A percentile compares a stretch with the other conserved stretches of the same genome.
phyloP scores from a whole-genome alignment of 305 asterid species.

The Ilex paraguariensis region DNA sequence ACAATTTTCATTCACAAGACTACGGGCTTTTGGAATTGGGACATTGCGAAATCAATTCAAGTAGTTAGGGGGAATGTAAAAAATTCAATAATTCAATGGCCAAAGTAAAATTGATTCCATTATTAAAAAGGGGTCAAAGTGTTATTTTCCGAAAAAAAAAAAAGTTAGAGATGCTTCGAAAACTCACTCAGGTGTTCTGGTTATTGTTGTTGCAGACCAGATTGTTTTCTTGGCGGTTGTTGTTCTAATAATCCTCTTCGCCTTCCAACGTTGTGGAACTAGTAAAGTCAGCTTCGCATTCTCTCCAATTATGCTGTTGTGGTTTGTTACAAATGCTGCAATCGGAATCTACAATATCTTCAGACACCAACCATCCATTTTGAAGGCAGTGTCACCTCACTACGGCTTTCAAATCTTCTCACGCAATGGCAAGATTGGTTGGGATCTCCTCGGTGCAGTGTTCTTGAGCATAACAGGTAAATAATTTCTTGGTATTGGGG shows the following conservation, averaged over 20 bases:
- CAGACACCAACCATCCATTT: slow-evolving; percentile 33
- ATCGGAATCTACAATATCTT: slow-evolving; percentile 50
- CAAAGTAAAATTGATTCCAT: no score
- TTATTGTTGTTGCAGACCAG: slow-evolving; percentile 24
- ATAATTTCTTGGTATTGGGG: neutral
- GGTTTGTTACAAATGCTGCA: slow-evolving; percentile 46
- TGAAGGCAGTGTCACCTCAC: slow-evolving; percentile 52
- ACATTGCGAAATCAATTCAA: neutral
- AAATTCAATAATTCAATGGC: no score
- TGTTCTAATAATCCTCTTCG: slow-evolving; percentile 35
- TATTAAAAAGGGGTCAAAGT: neutral
- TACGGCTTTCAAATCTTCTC: slow-evolving; percentile 35
- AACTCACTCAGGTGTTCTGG: neutral
- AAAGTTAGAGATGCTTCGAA: neutral
- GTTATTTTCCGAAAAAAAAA: neutral
- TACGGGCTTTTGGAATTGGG: no score
- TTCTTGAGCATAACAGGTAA: slow-evolving; percentile 57
- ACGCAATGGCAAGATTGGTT: slow-evolving; percentile 33
- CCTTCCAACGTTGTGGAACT: slow-evolving; percentile 54
- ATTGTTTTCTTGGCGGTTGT: slow-evolving; percentile 47
- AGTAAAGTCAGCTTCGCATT: slow-evolving; percentile 49
- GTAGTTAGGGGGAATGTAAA: neutral
- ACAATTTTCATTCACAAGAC: no score
- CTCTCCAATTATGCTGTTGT: slow-evolving; percentile 52
- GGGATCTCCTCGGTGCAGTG: slow-evolving; percentile 57